Conservation (phyloP, 2,329 filamentous ascomycete genomes). For the Xylaria sp. region DNA sequence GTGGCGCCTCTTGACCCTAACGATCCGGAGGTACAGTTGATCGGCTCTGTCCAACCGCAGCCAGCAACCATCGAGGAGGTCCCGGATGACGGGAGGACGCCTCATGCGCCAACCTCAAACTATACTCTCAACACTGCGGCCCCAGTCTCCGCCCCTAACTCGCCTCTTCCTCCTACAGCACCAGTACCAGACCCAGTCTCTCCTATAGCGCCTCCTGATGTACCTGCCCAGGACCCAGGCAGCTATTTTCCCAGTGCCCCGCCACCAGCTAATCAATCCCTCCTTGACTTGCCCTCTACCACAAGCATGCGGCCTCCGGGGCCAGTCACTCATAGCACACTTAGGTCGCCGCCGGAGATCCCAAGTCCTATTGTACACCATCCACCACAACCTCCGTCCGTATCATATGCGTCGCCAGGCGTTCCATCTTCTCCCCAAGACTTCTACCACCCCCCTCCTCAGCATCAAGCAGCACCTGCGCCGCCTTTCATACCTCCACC, state of each 20-base stretch:
- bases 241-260: conserved; percentile 46
- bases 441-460: conserved; percentile 49
- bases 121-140: conserved; percentile 47
- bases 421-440: conserved; percentile 48
- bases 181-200: conserved; percentile 48
- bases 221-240: conserved; percentile 42
- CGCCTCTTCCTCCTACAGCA: conserved; percentile 46
- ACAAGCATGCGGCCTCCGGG: conserved; percentile 47
- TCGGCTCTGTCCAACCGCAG: conserved; percentile 54
- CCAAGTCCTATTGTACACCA: conserved; percentile 42
- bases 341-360: conserved; percentile 43
- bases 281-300: conserved; percentile 47
- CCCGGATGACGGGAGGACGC: conserved; percentile 55
- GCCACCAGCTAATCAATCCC: conserved; percentile 33
- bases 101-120: conserved; percentile 34
- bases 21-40: conserved; percentile 71
- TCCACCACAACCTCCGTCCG: conserved; percentile 45
- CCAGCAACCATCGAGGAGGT: conserved; percentile 64
- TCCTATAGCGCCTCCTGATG: conserved; percentile 47
- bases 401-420: conserved; percentile 47
- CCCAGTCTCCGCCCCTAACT: conserved; percentile 53
- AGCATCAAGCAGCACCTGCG: conserved; percentile 44
- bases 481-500: conserved; percentile 41
- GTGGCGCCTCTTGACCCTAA: conserved; percentile 65
- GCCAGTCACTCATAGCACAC: conserved; percentile 31